Conservation (phyloP, 192 early-diverging fungal species). For the Allomyces macrogynus region DNA sequence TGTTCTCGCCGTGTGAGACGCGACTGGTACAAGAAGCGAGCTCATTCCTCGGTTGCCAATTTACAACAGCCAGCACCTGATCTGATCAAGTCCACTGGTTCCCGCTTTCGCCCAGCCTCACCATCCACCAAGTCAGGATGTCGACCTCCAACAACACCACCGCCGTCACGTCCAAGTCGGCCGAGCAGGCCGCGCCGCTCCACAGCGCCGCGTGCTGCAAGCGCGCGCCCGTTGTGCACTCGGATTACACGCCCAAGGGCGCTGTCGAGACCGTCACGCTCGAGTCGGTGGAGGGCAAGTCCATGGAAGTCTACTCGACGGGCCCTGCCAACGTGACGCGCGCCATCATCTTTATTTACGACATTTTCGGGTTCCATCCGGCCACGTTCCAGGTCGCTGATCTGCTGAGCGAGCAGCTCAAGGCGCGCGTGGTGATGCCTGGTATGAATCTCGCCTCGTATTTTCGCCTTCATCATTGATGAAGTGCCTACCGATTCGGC, state of each 20-base stretch:
- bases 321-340: constrained; percentile 3
- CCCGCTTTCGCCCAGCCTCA: too few relatives aligned
- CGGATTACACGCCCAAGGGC: constrained; percentile 5
- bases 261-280: constrained; percentile 1
- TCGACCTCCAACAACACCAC: too few relatives aligned
- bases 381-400: constrained; percentile 7
- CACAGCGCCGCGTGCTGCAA: constrained; percentile 2
- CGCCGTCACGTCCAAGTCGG: too few relatives aligned
- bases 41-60: too few relatives aligned
- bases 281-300: neutral
- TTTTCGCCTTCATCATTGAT: neutral
- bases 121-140: too few relatives aligned
- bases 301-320: constrained; percentile 5
- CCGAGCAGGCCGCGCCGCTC: too few relatives aligned
- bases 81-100: too few relatives aligned
- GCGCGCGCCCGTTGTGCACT: constrained; percentile 1
- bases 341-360: constrained; percentile 7
- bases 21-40: too few relatives aligned
- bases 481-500: neutral
- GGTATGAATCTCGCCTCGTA: neutral
- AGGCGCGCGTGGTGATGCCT: constrained; percentile 7
- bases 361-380: constrained; percentile 9
- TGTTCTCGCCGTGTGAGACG: too few relatives aligned
- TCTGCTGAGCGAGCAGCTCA: constrained; percentile 2
- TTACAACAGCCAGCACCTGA: too few relatives aligned